Evolutionary conservation across 352 stramenopile species (phyloP).

Genomic region (Thraustochytrium striatum): DNA sequence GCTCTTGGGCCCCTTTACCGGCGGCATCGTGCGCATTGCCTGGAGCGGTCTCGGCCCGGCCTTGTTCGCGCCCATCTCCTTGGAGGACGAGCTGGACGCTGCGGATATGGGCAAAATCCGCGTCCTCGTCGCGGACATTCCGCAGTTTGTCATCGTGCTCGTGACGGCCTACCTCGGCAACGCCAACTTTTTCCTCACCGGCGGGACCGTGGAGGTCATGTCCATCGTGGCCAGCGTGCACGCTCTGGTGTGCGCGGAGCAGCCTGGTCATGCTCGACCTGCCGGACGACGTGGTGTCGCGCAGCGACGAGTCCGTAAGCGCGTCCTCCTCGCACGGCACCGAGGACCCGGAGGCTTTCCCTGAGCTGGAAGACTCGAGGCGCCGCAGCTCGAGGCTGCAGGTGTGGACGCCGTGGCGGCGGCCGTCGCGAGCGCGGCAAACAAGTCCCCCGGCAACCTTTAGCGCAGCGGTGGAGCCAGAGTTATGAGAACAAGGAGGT

Average conservation of each 20-base stretch:
- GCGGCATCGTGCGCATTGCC: neutral
- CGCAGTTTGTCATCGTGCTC: neutral
- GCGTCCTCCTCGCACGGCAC: too few species aligned
- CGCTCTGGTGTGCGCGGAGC: neutral
- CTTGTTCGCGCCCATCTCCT: neutral
- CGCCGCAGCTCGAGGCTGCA: too few species aligned
- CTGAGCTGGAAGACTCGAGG: too few species aligned
- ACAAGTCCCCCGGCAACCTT: too few species aligned
- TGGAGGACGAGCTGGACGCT: neutral
- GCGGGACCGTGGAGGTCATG: neutral
- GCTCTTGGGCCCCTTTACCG: neutral
- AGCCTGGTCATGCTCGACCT: too few species aligned
- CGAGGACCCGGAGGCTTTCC: too few species aligned
- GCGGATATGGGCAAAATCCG: neutral
- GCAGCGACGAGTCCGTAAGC: too few species aligned
- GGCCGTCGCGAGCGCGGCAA: too few species aligned
- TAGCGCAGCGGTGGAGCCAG: too few species aligned
- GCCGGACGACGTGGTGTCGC: too few species aligned
- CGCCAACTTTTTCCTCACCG: neutral
- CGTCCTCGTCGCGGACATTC: neutral
- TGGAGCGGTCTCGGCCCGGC: neutral
- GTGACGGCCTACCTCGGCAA: neutral
- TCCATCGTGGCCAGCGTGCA: neutral
- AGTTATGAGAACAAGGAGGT: too few species aligned
- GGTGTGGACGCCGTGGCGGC: too few species aligned